These are phyloP conservation scores for Candida peoriensis DNA, from an alignment of 805 yeast species.

Conservation along the genomic window DNA sequence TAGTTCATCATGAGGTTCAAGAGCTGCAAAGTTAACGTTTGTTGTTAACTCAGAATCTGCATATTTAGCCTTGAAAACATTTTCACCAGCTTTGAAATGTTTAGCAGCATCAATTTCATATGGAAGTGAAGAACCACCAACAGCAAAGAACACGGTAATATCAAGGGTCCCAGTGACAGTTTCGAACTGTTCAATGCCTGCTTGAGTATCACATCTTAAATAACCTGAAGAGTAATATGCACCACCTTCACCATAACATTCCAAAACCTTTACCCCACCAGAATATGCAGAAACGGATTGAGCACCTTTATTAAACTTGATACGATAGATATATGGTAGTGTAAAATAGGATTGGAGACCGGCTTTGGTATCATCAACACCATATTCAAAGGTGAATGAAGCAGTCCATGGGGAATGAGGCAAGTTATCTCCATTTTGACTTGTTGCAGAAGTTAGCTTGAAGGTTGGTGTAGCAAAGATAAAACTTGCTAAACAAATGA, in stretches of 20 bases:
- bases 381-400: constrained; percentile 23
- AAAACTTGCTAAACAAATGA: not conserved
- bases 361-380: constrained; percentile 18
- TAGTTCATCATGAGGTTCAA: constrained; percentile 12
- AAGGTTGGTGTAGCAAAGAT: not conserved
- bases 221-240: constrained; percentile 27
- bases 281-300: constrained; percentile 15
- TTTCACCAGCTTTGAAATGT: constrained; percentile 24
- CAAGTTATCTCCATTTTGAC: constrained; percentile 10
- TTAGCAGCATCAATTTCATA: constrained; percentile 29
- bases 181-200: constrained; percentile 14
- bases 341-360: constrained; percentile 19
- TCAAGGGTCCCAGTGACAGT: constrained; percentile 26
- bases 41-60: constrained; percentile 24
- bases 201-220: constrained; percentile 25
- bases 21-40: constrained; percentile 23
- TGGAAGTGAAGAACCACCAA: constrained; percentile 29
- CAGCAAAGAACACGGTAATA: constrained; percentile 27
- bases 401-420: constrained; percentile 33
- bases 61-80: too few relatives aligned
- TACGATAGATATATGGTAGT: constrained; percentile 30
- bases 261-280: constrained; percentile 25
- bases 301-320: constrained; percentile 25
- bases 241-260: too few relatives aligned
- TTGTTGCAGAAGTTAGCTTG: constrained; percentile 6